phyloP scores from a whole-genome alignment of 306 rosid genomes.

The Dalbergia cultrata region DNA sequence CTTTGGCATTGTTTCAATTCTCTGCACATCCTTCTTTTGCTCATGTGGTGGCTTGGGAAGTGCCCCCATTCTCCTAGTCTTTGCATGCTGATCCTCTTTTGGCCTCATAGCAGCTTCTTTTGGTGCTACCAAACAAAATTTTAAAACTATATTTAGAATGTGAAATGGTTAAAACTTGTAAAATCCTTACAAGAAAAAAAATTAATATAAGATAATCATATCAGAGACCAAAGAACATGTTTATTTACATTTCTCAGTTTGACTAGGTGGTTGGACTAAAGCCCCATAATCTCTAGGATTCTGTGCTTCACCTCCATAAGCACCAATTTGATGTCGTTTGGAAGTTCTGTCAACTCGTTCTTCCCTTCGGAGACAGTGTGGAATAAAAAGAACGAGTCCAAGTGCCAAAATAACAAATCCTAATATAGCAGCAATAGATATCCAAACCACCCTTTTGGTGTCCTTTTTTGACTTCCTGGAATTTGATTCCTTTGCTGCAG shows the following conservation, averaged over 20 bases:
- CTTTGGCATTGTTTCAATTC: slow-evolving; percentile 59
- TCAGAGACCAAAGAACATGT: slow-evolving; percentile 25
- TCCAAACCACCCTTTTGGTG: slow-evolving; percentile 74
- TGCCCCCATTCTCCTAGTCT: slow-evolving; percentile 54
- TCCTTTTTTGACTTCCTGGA: slow-evolving; percentile 61
- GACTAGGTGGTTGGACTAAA: slow-evolving; percentile 59
- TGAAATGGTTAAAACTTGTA: not conserved
- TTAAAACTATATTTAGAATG: slow-evolving; percentile 1
- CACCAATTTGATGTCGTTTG: slow-evolving; percentile 68
- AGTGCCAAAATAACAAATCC: slow-evolving; percentile 60
- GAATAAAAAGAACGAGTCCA: slow-evolving; percentile 68
- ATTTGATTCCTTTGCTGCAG: slow-evolving; percentile 60
- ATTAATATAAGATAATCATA: slow-evolving; percentile 31
- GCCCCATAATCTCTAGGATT: slow-evolving; percentile 57
- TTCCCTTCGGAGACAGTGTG: slow-evolving; percentile 69
- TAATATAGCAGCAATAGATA: slow-evolving; percentile 71
- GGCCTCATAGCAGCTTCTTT: slow-evolving; percentile 62
- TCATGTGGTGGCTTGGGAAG: slow-evolving; percentile 57
- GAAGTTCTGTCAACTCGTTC: slow-evolving; percentile 55
- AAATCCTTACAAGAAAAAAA: slow-evolving; percentile 24
- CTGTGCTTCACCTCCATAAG: slow-evolving; percentile 72
- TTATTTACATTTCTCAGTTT: slow-evolving; percentile 69
- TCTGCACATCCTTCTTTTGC: slow-evolving; percentile 57
- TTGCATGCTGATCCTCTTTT: slow-evolving; percentile 61
- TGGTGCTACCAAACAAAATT: slow-evolving; percentile 51